A percentile compares a stretch with the other conserved stretches of the same genome.
Evolutionary conservation across 1,284 basidiomycete genomes (phyloP).

Genomic region (Boletus smithii): DNA sequence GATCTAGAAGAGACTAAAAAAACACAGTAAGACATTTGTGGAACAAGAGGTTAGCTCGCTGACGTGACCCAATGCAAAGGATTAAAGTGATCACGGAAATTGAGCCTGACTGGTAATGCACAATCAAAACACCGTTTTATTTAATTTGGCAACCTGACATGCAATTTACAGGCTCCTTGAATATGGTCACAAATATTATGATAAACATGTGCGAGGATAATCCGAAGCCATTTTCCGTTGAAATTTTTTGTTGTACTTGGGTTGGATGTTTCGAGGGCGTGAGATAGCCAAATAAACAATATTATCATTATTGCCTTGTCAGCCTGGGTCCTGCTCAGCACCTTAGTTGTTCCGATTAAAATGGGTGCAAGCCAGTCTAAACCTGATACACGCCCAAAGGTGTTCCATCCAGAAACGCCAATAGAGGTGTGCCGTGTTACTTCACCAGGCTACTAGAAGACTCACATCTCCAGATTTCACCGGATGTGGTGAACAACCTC

Average conservation of each 20-base stretch:
- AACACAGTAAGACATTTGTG: conserved; percentile 56
- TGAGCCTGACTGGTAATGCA: conserved; percentile 54
- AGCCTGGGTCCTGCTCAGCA: no score
- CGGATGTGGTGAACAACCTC: conserved; percentile 71
- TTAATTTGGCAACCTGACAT: conserved; percentile 1
- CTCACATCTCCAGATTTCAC: conserved; percentile 55
- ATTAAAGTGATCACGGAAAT: conserved; percentile 58
- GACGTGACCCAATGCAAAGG: conserved; percentile 28
- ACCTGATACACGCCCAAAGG: conserved; percentile 49
- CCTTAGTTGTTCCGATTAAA: conserved; percentile 8
- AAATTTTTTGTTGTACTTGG: neutral
- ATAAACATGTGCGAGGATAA: conserved; percentile 25
- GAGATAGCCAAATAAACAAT: conserved; percentile 23
- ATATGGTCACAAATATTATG: conserved; percentile 47
- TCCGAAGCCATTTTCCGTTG: neutral
- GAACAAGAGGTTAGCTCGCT: conserved; percentile 2
- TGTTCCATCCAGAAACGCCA: conserved; percentile 60
- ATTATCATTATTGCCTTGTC: neutral
- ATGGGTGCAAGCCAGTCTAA: conserved; percentile 72
- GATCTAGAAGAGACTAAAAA: conserved; percentile 97
- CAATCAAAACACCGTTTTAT: neutral
- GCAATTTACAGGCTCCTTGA: conserved; percentile 41
- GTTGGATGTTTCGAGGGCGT: neutral
- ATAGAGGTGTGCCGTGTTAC: conserved; percentile 50
- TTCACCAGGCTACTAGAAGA: conserved; percentile 3